Base-by-base conservation (phyloP, 306 rosid genomes). In the Hippophae tibetana region DNA sequence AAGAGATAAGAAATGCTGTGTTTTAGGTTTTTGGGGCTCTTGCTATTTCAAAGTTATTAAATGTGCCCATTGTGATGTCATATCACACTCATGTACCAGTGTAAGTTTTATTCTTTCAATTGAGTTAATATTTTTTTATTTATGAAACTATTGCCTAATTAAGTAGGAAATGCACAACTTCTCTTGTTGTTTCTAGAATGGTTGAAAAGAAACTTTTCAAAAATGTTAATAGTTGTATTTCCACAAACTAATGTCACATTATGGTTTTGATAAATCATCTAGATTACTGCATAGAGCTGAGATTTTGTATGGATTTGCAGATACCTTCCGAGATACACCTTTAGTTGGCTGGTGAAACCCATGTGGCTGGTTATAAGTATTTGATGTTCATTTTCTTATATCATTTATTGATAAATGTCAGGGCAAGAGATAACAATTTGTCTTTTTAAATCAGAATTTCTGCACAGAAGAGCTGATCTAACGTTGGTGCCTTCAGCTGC, bases 11-110 rank as follows among this genome's bases (percentile, higher is more conserved):
- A 47, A 58, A 58, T 50, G 40, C 72, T 71, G 25, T 67, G 48
- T 71, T 76, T 58, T 60, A 93, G 99, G 99, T 93, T 62, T 93
- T 93, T 5, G 99, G 99, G 45, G 99, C 99, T 69, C 92, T 93
- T 47, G 73, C 77, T 56, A 93, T 93, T 38, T 90, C 99, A 6
- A 93, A 93, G 69, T 81, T 93, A 54, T 62, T 88, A 47, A 78
- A 69, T 47, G 97, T 93, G 62, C 99, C 99, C 9, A 84, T 93
- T 47, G 97, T 93, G 76, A 86, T 93, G 99, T 93, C 99, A 55
- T 93, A 93, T 68, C 99, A 93, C 69, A 88, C 99, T 65, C 99
- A 93, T 55, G 90, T 93, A 55, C 99, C 99, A 31, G 95, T 93
- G 99, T 88, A 66, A 78, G 95, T 74, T 80, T 38, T 42, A 64